Evolutionary conservation across 208 protist species (phyloP).

Genomic region (Trypanosoma scelopori): DNA sequence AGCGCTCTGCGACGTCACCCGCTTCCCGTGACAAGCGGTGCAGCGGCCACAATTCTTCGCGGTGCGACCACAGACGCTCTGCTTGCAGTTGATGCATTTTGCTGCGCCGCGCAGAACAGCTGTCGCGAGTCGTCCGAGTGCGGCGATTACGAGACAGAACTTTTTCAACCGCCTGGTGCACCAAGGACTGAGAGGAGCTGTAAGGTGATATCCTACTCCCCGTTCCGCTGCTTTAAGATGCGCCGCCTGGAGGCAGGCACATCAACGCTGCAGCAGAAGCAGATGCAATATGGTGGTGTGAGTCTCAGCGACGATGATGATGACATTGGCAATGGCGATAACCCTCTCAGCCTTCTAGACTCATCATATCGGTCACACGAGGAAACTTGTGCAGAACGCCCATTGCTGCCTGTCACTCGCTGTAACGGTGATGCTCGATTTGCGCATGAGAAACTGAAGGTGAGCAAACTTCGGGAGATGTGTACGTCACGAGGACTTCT

Average conservation of each 20-base stretch:
- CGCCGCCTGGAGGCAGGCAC: background rate
- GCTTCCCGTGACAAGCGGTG: constrained; percentile 21
- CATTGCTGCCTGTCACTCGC: background rate
- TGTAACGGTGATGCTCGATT: background rate
- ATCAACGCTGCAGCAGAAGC: background rate
- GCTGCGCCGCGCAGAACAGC: background rate
- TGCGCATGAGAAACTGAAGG: constrained; percentile 11
- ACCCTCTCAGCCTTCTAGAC: background rate
- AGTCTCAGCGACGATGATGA: constrained; percentile 3
- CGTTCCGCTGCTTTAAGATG: constrained; percentile 24
- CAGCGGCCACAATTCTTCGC: constrained; percentile 17
- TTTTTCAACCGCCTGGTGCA: background rate
- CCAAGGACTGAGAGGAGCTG: background rate
- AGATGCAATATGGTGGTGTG: background rate
- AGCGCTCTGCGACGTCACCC: constrained; percentile 18
- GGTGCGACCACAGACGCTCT: constrained; percentile 12
- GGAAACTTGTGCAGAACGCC: background rate
- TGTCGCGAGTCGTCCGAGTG: background rate
- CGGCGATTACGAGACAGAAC: background rate
- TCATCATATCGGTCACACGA: background rate
- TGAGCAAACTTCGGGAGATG: constrained; percentile 31
- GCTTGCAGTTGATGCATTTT: constrained; percentile 16
- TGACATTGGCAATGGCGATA: background rate
- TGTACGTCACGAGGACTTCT: constrained; percentile 47
- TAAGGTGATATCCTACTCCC: background rate